Evolutionary conservation across 805 yeast genomes (phyloP), one percentile per base, ranked within the genome.

Genomic region (Spathaspora sp.): DNA sequence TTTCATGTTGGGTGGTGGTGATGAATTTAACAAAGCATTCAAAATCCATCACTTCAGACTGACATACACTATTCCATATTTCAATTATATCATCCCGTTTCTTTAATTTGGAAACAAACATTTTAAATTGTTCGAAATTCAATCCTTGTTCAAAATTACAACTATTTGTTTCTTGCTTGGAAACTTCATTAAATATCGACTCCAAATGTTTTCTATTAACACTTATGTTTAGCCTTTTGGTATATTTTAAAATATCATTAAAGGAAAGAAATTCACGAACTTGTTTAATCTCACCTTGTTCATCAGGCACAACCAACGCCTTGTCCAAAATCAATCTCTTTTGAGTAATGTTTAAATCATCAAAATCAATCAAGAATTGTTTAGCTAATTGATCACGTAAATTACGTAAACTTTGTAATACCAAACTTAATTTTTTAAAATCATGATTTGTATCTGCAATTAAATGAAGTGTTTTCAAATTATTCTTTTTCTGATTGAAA

Each of bases 401-500:
- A 51, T 79, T 75, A 79, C 83, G 81, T 46, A 89, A 64, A 50
- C 81, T 87, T 47, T 80, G 76, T 49, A 92, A 75, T 48, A 82
- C 79, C 38, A 71, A 69, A 1, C 81, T 79, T 12, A 91, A 67
- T 39, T 80, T 77, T 44, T 75, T 75, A 16, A 87, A 65, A 31
- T 89, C 82, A 31, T 72, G 85, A 61, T 62, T 89, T 73, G 57
- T 78, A 54, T 58, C 87, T 0, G 96, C 91, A 8, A 92, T 82
- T 14, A 91, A 67, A 67, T 93, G 97, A 49, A 94, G 66, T 0
- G 92, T 87, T 59, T 89, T 88, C 44, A 89, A 71, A 62, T 86
- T 88, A 48, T 80, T 75, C 50, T 79, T 82, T 5, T 80, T 73
- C 6, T 78, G 75, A 55, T 81, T 78, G 51, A 76, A 80, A 62